Conservation (phyloP, 768 basidiomycete genomes). For the Dentipellis fragilis region DNA sequence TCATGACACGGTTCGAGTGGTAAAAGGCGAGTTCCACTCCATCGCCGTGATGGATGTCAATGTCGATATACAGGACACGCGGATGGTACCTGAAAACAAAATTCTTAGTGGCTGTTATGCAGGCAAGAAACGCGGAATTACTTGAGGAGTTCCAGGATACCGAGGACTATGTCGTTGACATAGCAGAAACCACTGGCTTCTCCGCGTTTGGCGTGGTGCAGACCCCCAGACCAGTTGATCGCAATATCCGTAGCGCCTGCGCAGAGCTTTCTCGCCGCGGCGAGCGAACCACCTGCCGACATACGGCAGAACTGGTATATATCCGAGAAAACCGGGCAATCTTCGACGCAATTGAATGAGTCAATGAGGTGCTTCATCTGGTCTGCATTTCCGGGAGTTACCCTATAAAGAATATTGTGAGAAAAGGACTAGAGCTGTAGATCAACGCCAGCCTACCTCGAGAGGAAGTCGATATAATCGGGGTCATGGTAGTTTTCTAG, state of each 20-base stretch:
- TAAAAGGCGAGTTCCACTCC: constrained; percentile 98
- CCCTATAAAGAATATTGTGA: constrained; percentile 33
- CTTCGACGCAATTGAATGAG: constrained; percentile 90
- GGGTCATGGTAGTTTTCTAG: constrained; percentile 87
- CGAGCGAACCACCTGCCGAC: constrained; percentile 88
- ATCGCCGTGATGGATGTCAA: constrained; percentile 98
- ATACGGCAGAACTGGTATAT: constrained; percentile 91
- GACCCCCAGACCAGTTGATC: constrained; percentile 97
- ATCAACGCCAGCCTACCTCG: constrained; percentile 45
- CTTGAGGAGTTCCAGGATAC: constrained; percentile 80
- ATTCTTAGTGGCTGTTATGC: background rate
- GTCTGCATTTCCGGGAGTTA: constrained; percentile 65
- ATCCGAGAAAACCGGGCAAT: constrained; percentile 93
- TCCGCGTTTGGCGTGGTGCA: constrained; percentile 96
- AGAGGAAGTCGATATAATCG: constrained; percentile 95
- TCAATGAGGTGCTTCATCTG: constrained; percentile 73
- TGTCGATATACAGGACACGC: constrained; percentile 95
- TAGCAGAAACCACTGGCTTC: constrained; percentile 99
- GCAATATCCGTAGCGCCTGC: constrained; percentile 89
- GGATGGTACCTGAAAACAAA: constrained; percentile 62
- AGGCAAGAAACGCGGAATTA: constrained; percentile 5
- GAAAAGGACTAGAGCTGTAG: background rate
- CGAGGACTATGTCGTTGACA: constrained; percentile 93
- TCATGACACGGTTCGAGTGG: constrained; percentile 96
- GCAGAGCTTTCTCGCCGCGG: constrained; percentile 81